These are phyloP conservation scores for Botrytis fragariae DNA, from an alignment of 2,329 filamentous ascomycete species.

Conservation along the genomic window DNA sequence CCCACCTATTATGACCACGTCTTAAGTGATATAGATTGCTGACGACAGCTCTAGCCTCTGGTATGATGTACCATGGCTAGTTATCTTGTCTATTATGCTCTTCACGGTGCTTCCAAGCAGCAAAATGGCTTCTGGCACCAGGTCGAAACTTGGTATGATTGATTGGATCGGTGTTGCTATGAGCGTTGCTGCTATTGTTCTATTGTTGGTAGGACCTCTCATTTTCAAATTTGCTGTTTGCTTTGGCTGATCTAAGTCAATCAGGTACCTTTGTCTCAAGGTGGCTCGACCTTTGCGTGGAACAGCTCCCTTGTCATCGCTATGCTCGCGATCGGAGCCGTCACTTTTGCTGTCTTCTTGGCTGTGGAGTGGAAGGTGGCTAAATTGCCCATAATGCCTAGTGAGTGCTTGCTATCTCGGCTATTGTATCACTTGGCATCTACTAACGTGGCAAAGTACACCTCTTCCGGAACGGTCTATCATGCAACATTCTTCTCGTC, in stretches of 20 bases:
- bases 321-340: conserved; percentile 34
- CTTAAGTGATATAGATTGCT: conserved; percentile 2
- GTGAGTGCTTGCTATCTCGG: conserved; percentile 11
- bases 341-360: conserved; percentile 42
- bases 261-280: conserved; percentile 46
- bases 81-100: conserved; percentile 21
- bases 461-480: conserved; percentile 16
- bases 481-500: conserved; percentile 18
- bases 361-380: conserved; percentile 50
- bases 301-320: conserved; percentile 36
- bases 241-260: background rate
- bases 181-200: conserved; percentile 17
- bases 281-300: conserved; percentile 37
- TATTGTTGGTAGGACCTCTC: conserved; percentile 16
- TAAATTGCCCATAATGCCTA: conserved; percentile 70
- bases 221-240: background rate
- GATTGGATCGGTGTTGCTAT: conserved; percentile 32
- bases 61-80: conserved; percentile 27
- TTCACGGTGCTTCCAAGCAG: conserved; percentile 26
- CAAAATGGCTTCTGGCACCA: conserved; percentile 20
- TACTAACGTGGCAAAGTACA: conserved; percentile 12
- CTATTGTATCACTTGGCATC: background rate
- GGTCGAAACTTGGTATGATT: conserved; percentile 29
- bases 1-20: background rate
- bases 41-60: conserved; percentile 23